These are phyloP conservation scores for Lyophyllum atratum DNA, from an alignment of 768 basidiomycete species.

Conservation along the genomic window DNA sequence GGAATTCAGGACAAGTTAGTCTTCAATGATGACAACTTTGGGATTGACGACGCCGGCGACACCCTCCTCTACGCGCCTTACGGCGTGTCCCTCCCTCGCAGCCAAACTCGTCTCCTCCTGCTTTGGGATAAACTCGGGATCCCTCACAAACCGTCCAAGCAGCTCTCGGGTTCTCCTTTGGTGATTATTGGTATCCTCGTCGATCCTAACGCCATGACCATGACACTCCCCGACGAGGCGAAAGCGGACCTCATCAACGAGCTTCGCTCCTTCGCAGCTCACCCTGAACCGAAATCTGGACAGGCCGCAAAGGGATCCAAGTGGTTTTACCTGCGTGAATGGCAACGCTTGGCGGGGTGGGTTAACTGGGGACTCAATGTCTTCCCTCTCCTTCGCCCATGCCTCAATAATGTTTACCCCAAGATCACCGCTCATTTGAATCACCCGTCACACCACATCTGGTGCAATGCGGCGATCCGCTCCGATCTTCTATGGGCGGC, in stretches of 20 bases:
- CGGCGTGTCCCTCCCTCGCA: slow-evolving; percentile 19
- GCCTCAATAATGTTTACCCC: not conserved
- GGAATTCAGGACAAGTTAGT: slow-evolving; percentile 16
- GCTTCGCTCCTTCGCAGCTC: not conserved
- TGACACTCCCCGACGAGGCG: slow-evolving; percentile 17
- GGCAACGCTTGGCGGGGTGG: not conserved
- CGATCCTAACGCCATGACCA: slow-evolving; percentile 31
- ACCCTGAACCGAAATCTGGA: no score
- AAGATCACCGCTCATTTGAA: not conserved
- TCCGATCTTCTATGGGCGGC: not conserved
- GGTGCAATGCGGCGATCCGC: not conserved
- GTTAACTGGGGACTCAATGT: slow-evolving; percentile 7
- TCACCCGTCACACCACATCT: not conserved
- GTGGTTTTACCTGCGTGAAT: not conserved
- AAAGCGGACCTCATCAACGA: slow-evolving; percentile 12
- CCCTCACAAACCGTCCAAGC: not conserved
- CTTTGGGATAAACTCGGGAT: slow-evolving; percentile 33
- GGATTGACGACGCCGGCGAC: not conserved
- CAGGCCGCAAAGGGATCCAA: no score
- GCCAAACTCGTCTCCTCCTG: slow-evolving; percentile 33
- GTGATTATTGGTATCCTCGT: slow-evolving; percentile 40
- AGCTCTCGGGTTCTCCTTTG: slow-evolving; percentile 10
- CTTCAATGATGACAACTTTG: slow-evolving; percentile 35
- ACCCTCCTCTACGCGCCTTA: not conserved
- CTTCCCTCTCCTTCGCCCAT: slow-evolving; percentile 1